Evolutionary conservation across 139 green algal species (phyloP).

Genomic region (Chara braunii): DNA sequence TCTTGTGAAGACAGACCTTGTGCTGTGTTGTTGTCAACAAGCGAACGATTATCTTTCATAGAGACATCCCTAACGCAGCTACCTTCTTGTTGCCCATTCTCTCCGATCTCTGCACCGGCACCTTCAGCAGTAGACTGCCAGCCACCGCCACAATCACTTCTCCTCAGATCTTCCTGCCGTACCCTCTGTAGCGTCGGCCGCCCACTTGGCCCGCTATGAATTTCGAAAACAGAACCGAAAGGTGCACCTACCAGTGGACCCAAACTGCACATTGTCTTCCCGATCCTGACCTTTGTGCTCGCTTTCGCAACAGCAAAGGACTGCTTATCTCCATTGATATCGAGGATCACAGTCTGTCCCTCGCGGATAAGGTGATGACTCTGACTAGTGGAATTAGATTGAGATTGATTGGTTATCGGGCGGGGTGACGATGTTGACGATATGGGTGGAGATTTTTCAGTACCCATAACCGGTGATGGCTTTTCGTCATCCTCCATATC

Average conservation of each 20-base stretch:
- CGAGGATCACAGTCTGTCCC: constrained; percentile 17
- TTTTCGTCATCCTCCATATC: no score
- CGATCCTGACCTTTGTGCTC: constrained; percentile 14
- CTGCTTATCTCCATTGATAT: constrained; percentile 30
- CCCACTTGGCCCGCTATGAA: neutral
- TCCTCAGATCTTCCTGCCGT: neutral
- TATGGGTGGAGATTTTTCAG: no score
- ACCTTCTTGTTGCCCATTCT: no score
- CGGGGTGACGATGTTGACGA: no score
- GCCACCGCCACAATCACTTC: neutral
- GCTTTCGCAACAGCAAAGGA: constrained; percentile 15
- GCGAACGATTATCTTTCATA: constrained; percentile 35
- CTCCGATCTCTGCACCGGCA: neutral
- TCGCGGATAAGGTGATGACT: constrained; percentile 13
- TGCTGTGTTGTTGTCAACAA: constrained; percentile 41
- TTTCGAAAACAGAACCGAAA: constrained; percentile 21
- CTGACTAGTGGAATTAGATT: no score
- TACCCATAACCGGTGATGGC: no score
- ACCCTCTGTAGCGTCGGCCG: neutral
- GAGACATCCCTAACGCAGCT: neutral
- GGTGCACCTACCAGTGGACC: constrained; percentile 8
- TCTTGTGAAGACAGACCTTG: constrained; percentile 37
- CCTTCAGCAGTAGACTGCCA: neutral
- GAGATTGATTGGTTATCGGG: no score
- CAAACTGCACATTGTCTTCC: constrained; percentile 12